A percentile compares a stretch with the other conserved stretches of the same genome.
phyloP scores from a whole-genome alignment of 352 stramenopile genomes.

The Detonula confervacea region DNA sequence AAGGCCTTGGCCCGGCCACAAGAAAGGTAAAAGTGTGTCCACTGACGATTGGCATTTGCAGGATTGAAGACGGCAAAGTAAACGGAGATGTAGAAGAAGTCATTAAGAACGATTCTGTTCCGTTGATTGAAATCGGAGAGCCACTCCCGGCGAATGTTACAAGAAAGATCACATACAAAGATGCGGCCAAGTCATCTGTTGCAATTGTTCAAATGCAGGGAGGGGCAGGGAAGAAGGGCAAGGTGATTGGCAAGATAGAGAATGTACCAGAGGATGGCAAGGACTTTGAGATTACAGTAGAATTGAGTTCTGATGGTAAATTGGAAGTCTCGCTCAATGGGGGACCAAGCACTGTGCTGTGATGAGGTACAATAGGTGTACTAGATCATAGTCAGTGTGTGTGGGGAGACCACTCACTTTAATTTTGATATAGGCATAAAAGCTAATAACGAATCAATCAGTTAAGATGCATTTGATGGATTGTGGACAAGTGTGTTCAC shows the following conservation, averaged over 20 bases:
- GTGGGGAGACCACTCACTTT: neutral
- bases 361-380: slow-evolving; percentile 14
- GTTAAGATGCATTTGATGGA: neutral
- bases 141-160: slow-evolving; percentile 62
- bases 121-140: slow-evolving; percentile 62
- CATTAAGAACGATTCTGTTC: slow-evolving; percentile 33
- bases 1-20: slow-evolving; percentile 32
- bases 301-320: slow-evolving; percentile 47
- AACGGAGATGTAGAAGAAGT: slow-evolving; percentile 31
- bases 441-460: neutral
- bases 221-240: slow-evolving; percentile 25
- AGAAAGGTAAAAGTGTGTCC: slow-evolving; percentile 54
- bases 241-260: slow-evolving; percentile 57
- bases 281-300: slow-evolving; percentile 53
- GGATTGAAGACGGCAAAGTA: slow-evolving; percentile 36
- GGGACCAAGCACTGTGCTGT: slow-evolving; percentile 37
- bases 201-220: slow-evolving; percentile 53
- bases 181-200: slow-evolving; percentile 30
- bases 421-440: neutral
- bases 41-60: slow-evolving; percentile 63
- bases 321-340: slow-evolving; percentile 50
- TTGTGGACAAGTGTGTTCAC: too few species aligned
- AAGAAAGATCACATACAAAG: slow-evolving; percentile 29
- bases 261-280: slow-evolving; percentile 34
- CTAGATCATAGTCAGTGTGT: too few species aligned